Evolutionary conservation across 2,329 filamentous ascomycete species (phyloP).

Genomic region (Aspergillus niger): DNA sequence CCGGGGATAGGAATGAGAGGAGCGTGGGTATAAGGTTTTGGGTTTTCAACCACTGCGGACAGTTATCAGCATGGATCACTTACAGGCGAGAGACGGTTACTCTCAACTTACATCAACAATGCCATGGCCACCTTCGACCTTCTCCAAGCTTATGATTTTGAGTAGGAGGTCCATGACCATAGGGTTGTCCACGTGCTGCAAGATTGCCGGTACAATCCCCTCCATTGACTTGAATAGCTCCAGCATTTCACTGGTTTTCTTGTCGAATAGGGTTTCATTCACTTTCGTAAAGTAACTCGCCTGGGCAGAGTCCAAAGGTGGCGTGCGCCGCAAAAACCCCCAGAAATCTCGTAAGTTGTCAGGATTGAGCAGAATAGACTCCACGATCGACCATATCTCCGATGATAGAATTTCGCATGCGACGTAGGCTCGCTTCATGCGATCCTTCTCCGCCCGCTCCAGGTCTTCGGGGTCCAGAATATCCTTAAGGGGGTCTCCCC

Average conservation of each 20-base stretch:
- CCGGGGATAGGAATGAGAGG: conserved; percentile 80
- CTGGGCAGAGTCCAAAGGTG: conserved; percentile 87
- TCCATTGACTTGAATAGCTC: conserved; percentile 82
- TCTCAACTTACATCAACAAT: conserved; percentile 76
- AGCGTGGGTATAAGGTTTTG: conserved; percentile 85
- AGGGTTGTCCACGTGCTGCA: conserved; percentile 92
- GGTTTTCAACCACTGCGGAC: conserved; percentile 80
- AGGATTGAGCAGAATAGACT: conserved; percentile 84
- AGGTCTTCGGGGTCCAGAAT: conserved; percentile 44
- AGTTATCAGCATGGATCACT: conserved; percentile 8
- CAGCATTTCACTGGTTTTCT: conserved; percentile 97
- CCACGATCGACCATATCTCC: conserved; percentile 95
- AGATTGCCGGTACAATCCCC: conserved; percentile 77
- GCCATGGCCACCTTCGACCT: conserved; percentile 84
- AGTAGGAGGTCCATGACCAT: conserved; percentile 98
- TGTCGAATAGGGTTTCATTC: conserved; percentile 95
- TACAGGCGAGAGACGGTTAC: not conserved
- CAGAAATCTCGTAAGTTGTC: conserved; percentile 81
- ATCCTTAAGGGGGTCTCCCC: conserved; percentile 36
- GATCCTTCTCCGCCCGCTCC: conserved; percentile 84
- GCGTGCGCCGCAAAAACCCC: conserved; percentile 80
- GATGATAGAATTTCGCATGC: conserved; percentile 91
- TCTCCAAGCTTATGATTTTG: conserved; percentile 96
- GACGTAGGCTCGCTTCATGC: conserved; percentile 90
- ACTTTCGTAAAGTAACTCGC: conserved; percentile 99